Evolutionary conservation across 306 rosid species (phyloP), one percentile per base, ranked within the genome.

Genomic region (Phaseolus lunatus): DNA sequence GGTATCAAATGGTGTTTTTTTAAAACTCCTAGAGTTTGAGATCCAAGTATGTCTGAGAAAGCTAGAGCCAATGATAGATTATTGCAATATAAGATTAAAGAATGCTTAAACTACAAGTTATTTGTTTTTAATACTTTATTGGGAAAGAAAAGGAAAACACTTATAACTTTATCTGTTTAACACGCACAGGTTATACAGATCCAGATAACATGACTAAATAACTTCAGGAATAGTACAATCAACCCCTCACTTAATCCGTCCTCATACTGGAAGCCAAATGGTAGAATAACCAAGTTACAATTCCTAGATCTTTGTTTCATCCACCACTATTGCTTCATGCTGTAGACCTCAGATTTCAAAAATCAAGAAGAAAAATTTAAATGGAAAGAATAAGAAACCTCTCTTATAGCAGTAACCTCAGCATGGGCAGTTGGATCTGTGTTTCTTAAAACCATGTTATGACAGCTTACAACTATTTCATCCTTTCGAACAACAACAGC

Each of bases 371-470:
- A 70, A 13, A 39, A 52, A 9, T 43, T 23, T 56, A 54, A 49
- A 35, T 53, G 52, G 57, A 79, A 76, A 44, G 14, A 58, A 63
- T 3, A 67, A 13, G 22, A 43, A 50, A 93, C 98, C 96, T 93
- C 96, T 86, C 98, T 82, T 77, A 93, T 82, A 44, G 98, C 96
- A 68, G 89, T 89, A 82, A 90, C 89, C 83, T 93, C 96, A 10
- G 98, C 98, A 80, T 93, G 98, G 18, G 94, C 98, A 41, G 93
- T 93, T 6, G 96, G 94, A 73, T 93, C 96, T 47, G 88, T 90
- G 83, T 93, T 72, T 52, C 73, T 84, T 54, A 86, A 76, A 78
- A 93, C 94, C 96, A 93, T 82, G 82, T 93, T 93, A 83, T 90
- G 98, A 72, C 94, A 88, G 85, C 94, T 87, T 54, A 85, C 96